Evolutionary conservation across 805 yeast genomes (phyloP), one percentile per base, ranked within the genome.

Genomic region (Candida fluviatilis): DNA sequence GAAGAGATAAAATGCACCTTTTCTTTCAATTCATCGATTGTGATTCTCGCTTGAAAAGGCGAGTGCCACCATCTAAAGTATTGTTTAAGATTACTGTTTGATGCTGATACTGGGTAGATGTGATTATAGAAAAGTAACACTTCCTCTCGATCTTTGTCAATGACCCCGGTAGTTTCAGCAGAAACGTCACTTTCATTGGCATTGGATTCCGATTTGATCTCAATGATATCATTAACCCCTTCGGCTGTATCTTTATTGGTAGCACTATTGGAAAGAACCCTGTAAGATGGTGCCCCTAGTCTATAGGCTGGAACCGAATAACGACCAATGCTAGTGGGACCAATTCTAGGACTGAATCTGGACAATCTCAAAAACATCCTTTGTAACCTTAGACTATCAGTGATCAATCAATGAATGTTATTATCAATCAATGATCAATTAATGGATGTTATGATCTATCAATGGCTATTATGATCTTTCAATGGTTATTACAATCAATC

Each of bases 161-260:
- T 57, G 1, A 67, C 69, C 4, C 74, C 74, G 1, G 74, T 68
- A 16, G 65, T 50, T 6, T 54, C 48, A 2, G 71, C 64, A 3
- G 69, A 58, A 12, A 40, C 46, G 26, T 64, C 69, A 10, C 46
- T 12, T 31, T 62, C 66, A 16, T 47, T 42, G 4, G 45, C 31
- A 25, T 56, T 62, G 4, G 64, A 46, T 40, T 63, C 69, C 13
- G 49, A 40, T 41, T 64, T 67, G 28, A 68, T 47, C 10, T 49
- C 52, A 27, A 54, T 54, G 13, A 68, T 48, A 43, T 64, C 69
- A 33, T 12, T 21, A 7, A n/a, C 35, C 6, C 24, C 24, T 21
- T 21, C 24, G n/a, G n/a, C n/a, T 21, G 24, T 6, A 21, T 21
- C 10, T 6, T 6, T 10, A 21, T 21, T 21, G 24, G 24, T 21